Evolutionary conservation across 192 early-diverging fungal genomes (phyloP).

Genomic region (Helicostylum pulchrum): DNA sequence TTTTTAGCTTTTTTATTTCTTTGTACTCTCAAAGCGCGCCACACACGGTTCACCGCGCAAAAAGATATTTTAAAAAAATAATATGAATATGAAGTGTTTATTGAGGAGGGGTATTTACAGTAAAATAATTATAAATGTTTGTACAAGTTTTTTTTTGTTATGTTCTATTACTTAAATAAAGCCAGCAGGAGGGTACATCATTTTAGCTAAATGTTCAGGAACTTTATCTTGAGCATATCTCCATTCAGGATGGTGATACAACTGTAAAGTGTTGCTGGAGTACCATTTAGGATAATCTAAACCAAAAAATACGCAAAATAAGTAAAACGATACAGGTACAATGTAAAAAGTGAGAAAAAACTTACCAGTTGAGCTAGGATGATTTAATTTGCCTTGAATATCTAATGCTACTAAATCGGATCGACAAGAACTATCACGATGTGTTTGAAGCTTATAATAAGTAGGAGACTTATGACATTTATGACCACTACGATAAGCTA

Average conservation of each 20-base stretch:
- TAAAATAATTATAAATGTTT: constrained; percentile 3
- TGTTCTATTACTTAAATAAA: no score
- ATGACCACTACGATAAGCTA: constrained; percentile 38
- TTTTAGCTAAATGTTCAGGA: constrained; percentile 9
- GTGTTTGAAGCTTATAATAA: constrained; percentile 16
- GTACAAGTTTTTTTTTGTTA: neutral
- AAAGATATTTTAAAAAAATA: no score
- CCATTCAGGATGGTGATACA: constrained; percentile 35
- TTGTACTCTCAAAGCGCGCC: no score
- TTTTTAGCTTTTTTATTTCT: no score
- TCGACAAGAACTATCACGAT: constrained; percentile 25
- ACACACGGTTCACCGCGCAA: no score
- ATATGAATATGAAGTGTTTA: neutral
- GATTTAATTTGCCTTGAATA: constrained; percentile 16
- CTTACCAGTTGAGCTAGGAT: constrained; percentile 28
- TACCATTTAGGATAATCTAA: constrained; percentile 30
- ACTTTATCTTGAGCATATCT: constrained; percentile 31
- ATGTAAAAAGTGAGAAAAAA: no score
- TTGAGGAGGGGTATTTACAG: constrained; percentile 4
- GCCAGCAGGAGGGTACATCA: neutral
- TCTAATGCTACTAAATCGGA: constrained; percentile 19
- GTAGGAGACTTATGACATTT: constrained; percentile 27
- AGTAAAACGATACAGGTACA: neutral
- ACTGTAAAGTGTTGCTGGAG: constrained; percentile 19
- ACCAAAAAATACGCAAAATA: neutral